phyloP scores from a whole-genome alignment of 106 monocot species.

The Gastrodia elata region DNA sequence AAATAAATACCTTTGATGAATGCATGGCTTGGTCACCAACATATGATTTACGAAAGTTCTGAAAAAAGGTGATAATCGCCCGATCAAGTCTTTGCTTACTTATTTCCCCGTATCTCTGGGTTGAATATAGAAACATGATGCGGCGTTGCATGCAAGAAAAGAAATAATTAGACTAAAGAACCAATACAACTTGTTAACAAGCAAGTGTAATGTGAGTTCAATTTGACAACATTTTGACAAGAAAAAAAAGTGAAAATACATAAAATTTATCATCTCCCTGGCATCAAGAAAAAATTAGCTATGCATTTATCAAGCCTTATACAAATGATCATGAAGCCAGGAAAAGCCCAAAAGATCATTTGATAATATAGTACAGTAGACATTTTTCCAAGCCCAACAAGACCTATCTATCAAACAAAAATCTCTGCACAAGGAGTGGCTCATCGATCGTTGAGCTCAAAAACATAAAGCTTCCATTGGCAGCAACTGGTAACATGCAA shows the following conservation, averaged over 20 bases:
- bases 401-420: neutral
- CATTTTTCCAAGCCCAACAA: neutral
- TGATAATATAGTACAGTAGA: neutral
- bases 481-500: neutral
- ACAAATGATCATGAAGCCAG: neutral
- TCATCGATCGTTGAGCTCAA: neutral
- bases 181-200: neutral
- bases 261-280: neutral
- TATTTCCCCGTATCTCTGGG: constrained; percentile 87
- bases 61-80: constrained; percentile 82
- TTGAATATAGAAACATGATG: no score
- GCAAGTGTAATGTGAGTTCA: neutral
- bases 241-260: neutral
- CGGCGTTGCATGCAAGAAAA: neutral
- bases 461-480: neutral
- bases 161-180: neutral
- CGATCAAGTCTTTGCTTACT: constrained; percentile 97
- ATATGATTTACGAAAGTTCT: constrained; percentile 95
- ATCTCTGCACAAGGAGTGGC: neutral
- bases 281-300: neutral
- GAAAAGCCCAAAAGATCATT: neutral
- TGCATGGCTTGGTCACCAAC: constrained; percentile 98
- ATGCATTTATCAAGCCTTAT: neutral
- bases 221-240: neutral
- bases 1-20: constrained; percentile 73